phyloP scores from a whole-genome alignment of 1,284 basidiomycete species.

The Thelephora terrestris region DNA sequence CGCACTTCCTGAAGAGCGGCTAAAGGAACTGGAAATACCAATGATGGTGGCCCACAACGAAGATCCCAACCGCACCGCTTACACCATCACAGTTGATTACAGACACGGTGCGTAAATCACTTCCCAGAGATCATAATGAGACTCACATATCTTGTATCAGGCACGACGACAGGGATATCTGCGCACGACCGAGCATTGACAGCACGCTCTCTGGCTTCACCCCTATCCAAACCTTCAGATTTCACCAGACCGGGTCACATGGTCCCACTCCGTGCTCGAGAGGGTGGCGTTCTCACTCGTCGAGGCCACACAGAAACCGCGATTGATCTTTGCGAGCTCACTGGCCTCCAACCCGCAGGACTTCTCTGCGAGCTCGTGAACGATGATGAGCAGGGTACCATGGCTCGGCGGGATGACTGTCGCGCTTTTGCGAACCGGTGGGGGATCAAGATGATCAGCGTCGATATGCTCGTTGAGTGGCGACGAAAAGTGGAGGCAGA shows the following conservation, averaged over 20 bases:
- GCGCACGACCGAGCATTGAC: constrained; percentile 92
- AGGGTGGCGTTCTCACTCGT: constrained; percentile 78
- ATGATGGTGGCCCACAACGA: constrained; percentile 92
- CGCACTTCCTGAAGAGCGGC: constrained; percentile 66
- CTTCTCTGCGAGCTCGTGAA: constrained; percentile 95
- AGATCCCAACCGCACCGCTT: constrained; percentile 90
- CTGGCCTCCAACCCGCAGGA: constrained; percentile 71
- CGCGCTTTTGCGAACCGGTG: constrained; percentile 86
- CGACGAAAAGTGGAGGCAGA: constrained; percentile 13
- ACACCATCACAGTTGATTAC: constrained; percentile 96
- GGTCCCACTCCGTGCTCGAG: constrained; percentile 83
- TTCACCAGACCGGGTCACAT: constrained; percentile 94
- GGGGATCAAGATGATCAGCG: constrained; percentile 90
- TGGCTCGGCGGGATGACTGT: constrained; percentile 94
- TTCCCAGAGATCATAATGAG: not conserved
- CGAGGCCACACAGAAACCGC: constrained; percentile 92
- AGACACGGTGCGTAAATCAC: constrained; percentile 50
- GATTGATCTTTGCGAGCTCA: constrained; percentile 80
- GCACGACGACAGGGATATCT: constrained; percentile 93
- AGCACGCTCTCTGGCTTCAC: constrained; percentile 69
- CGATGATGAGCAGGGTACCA: constrained; percentile 82
- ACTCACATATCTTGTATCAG: constrained; percentile 27
- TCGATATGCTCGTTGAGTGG: constrained; percentile 64
- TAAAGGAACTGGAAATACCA: constrained; percentile 78
- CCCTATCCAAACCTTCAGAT: constrained; percentile 48